Conservation (phyloP, 179 eudicot genomes). For the Spergularia azorica region DNA sequence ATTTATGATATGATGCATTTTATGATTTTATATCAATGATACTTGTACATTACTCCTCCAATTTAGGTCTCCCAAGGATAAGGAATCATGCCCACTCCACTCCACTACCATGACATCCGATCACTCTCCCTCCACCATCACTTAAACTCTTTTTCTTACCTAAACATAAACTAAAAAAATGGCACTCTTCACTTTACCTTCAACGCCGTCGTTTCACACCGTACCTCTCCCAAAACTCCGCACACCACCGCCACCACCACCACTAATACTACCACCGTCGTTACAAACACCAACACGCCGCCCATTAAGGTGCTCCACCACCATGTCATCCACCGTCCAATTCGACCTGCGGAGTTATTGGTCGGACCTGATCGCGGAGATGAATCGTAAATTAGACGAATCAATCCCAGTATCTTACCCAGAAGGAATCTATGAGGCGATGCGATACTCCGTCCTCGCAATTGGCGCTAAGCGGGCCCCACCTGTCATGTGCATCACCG, state of each 20-base stretch:
- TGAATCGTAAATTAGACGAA: slow-evolving; percentile 71
- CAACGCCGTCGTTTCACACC: slow-evolving; percentile 32
- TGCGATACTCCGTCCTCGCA: slow-evolving; percentile 84
- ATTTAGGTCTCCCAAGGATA: too few relatives aligned
- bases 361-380: slow-evolving; percentile 63
- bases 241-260: slow-evolving; percentile 8
- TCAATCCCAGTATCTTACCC: slow-evolving; percentile 76
- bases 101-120: too few relatives aligned
- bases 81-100: too few relatives aligned
- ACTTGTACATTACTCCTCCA: too few relatives aligned
- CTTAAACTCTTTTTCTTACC: too few relatives aligned
- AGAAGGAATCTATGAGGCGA: slow-evolving; percentile 69
- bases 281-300: not conserved
- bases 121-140: not conserved
- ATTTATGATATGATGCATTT: too few relatives aligned
- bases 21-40: too few relatives aligned
- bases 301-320: slow-evolving; percentile 4
- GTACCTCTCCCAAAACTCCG: slow-evolving; percentile 16
- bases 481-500: slow-evolving; percentile 89
- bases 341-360: slow-evolving; percentile 78
- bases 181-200: slow-evolving; percentile 19
- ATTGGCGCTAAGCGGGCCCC: slow-evolving; percentile 81
- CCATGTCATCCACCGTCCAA: slow-evolving; percentile 26
- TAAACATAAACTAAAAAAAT: not conserved
- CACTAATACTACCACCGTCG: not conserved